Evolutionary conservation across 495 filamentous ascomycete species (phyloP).

Genomic region (Antarctomyces pellizariae): DNA sequence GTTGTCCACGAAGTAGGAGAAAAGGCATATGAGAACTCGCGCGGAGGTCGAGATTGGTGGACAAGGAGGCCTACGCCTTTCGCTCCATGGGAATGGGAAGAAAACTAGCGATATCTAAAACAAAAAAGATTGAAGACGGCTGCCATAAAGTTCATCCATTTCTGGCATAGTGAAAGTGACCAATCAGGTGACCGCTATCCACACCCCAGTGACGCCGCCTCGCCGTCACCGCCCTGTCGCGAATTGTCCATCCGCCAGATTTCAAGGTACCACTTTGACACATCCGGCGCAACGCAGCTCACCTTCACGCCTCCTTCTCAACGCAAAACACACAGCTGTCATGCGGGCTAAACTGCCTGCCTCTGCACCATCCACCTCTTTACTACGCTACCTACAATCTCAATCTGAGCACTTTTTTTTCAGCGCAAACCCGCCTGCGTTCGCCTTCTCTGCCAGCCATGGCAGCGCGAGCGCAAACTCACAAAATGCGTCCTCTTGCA

Average conservation of each 20-base stretch:
- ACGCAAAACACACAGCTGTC: neutral
- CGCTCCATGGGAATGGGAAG: too few relatives aligned
- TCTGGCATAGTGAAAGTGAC: neutral
- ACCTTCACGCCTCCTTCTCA: neutral
- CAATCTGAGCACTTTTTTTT: slow-evolving; percentile 32
- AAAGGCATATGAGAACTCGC: too few relatives aligned
- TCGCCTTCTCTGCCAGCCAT: slow-evolving; percentile 10
- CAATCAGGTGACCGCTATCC: neutral
- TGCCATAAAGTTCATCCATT: too few relatives aligned
- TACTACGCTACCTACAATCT: slow-evolving; percentile 36
- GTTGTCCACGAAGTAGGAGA: too few relatives aligned
- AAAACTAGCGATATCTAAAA: too few relatives aligned
- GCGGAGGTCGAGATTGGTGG: too few relatives aligned
- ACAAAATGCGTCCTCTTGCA: neutral
- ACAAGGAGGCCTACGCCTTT: too few relatives aligned
- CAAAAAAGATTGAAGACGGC: too few relatives aligned
- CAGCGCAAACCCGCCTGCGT: slow-evolving; percentile 18
- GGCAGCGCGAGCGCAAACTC: slow-evolving; percentile 3
- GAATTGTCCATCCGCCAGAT: slow-evolving; percentile 1
- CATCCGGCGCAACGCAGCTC: neutral
- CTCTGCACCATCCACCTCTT: slow-evolving; percentile 29
- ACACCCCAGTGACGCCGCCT: neutral
- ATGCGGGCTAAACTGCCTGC: slow-evolving; percentile 14
- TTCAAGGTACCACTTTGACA: slow-evolving; percentile 2
- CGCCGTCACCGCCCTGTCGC: slow-evolving; percentile 1